phyloP scores from a whole-genome alignment of 2,329 filamentous ascomycete species.

The Leptodontidium sp. region DNA sequence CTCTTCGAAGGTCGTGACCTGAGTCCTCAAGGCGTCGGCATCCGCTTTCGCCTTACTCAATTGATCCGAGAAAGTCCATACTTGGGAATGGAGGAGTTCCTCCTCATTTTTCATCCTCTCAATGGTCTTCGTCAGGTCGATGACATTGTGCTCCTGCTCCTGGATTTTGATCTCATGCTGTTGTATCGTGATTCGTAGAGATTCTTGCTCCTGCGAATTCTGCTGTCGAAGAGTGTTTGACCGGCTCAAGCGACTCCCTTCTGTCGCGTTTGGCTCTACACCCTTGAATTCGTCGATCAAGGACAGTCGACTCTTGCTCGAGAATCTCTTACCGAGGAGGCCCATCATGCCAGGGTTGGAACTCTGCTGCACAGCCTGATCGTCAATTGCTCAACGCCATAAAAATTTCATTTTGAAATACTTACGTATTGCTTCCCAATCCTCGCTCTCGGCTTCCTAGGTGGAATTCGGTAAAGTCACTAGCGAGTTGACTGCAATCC shows the following conservation, averaged over 20 bases:
- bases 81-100: neutral
- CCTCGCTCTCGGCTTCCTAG: too few species aligned
- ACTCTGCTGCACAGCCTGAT: neutral
- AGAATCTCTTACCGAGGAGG: neutral
- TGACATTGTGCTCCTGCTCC: neutral
- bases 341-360: neutral
- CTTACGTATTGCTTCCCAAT: too few species aligned
- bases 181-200: neutral
- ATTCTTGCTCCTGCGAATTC: neutral
- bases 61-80: neutral
- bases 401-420: too few species aligned
- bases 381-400: neutral
- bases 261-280: neutral
- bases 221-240: neutral
- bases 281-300: constrained; percentile 4
- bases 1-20: neutral
- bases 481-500: neutral
- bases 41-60: neutral
- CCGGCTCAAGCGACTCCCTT: neutral
- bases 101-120: neutral
- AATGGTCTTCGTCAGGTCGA: neutral
- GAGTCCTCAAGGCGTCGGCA: neutral
- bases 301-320: constrained; percentile 1
- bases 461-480: neutral
- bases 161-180: constrained; percentile 5